Percentiles rank a stretch among this genome's conserved stretches.
Conservation (phyloP, 345 rosid genomes). For the Euphorbia tirucalli region DNA sequence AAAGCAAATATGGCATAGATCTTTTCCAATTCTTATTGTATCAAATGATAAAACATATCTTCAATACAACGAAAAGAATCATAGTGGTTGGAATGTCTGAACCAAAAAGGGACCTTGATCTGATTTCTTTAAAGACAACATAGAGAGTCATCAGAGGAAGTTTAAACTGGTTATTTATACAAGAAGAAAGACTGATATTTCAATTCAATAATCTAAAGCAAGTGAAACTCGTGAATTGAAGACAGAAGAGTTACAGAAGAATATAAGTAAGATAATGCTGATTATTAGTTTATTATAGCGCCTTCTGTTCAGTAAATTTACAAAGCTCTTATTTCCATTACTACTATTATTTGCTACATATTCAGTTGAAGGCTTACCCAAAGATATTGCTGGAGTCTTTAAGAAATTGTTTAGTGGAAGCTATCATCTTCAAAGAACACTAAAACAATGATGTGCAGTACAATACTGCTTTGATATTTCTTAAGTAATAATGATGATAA, state of each 20-base stretch:
- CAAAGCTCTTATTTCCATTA: background rate
- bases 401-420: background rate
- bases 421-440: background rate
- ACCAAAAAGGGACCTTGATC: background rate
- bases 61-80: conserved; percentile 1
- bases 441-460: conserved; percentile 14
- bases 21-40: background rate
- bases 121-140: background rate
- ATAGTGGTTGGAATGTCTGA: background rate
- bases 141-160: background rate
- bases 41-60: background rate
- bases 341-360: background rate
- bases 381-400: background rate
- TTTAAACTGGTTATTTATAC: background rate
- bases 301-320: background rate
- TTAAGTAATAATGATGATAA: conserved; percentile 9
- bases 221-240: background rate
- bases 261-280: background rate
- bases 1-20: background rate
- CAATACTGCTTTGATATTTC: conserved; percentile 3
- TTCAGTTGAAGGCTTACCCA: background rate
- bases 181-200: background rate
- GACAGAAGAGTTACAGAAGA: background rate
- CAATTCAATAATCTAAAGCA: background rate
- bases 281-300: background rate